These are phyloP conservation scores for Nematodospora anomalae DNA, from an alignment of 1,139 yeast species.

Conservation along the genomic window DNA sequence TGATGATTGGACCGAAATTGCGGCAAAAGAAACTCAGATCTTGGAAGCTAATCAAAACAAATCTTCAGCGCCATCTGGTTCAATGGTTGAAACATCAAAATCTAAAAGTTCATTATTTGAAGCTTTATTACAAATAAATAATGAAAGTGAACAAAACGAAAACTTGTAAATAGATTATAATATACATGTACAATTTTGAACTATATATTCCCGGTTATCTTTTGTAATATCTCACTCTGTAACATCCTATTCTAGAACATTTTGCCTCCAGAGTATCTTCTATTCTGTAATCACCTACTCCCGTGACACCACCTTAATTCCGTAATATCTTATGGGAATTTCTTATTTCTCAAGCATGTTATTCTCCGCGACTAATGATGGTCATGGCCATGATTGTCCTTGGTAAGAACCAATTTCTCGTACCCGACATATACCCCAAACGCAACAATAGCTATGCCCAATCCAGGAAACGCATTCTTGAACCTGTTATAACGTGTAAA, in stretches of 20 bases:
- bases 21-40: conserved; percentile 57
- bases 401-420: conserved; percentile 52
- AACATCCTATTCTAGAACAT: no score
- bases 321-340: no score
- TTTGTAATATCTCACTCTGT: no score
- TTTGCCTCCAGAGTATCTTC: no score
- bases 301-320: no score
- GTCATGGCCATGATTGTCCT: conserved; percentile 25
- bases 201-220: no score
- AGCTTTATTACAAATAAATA: conserved; percentile 9
- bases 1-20: conserved; percentile 72
- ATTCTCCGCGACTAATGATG: conserved; percentile 29
- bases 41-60: conserved; percentile 44
- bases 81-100: conserved; percentile 21
- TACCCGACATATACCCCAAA: conserved; percentile 65
- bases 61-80: conserved; percentile 26
- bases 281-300: not conserved
- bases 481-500: conserved; percentile 72
- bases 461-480: conserved; percentile 78
- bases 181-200: not conserved
- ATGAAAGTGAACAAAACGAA: not conserved
- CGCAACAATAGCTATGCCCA: conserved; percentile 78
- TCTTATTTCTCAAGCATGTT: no score
- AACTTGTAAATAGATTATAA: conserved; percentile 1
- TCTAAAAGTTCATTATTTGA: conserved; percentile 28